Conservation (phyloP, 2,329 filamentous ascomycete species). For the Coleophoma crateriformis region DNA sequence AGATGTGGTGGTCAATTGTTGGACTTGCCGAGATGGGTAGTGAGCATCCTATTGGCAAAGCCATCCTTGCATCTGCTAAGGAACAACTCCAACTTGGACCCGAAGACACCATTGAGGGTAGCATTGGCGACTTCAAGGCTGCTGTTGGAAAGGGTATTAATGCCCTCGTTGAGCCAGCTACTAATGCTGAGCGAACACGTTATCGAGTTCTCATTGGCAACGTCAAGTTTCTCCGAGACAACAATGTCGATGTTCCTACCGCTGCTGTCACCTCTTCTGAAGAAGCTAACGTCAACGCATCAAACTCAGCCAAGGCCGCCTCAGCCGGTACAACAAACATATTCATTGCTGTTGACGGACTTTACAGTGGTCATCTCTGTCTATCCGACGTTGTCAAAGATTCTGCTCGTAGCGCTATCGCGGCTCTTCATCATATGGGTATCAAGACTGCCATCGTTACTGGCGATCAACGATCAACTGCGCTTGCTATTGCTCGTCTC, state of each 20-base stretch:
- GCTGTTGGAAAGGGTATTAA: slow-evolving; percentile 80
- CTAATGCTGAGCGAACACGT: slow-evolving; percentile 59
- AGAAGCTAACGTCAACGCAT: slow-evolving; percentile 44
- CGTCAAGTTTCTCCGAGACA: slow-evolving; percentile 66
- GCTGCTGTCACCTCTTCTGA: slow-evolving; percentile 60
- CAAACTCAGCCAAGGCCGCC: slow-evolving; percentile 24
- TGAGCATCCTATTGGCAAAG: slow-evolving; percentile 92
- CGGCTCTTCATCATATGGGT: slow-evolving; percentile 77
- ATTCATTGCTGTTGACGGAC: slow-evolving; percentile 79
- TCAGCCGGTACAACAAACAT: slow-evolving; percentile 78
- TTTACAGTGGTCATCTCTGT: slow-evolving; percentile 76
- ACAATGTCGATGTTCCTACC: slow-evolving; percentile 60
- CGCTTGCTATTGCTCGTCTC: slow-evolving; percentile 72
- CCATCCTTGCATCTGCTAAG: slow-evolving; percentile 72
- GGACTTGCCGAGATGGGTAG: slow-evolving; percentile 94
- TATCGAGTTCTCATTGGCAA: slow-evolving; percentile 85
- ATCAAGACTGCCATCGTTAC: slow-evolving; percentile 90
- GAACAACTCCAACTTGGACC: slow-evolving; percentile 65
- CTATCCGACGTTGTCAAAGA: slow-evolving; percentile 90
- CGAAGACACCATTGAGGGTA: slow-evolving; percentile 75
- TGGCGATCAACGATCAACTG: slow-evolving; percentile 82
- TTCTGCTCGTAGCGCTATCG: slow-evolving; percentile 73
- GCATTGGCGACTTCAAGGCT: slow-evolving; percentile 77
- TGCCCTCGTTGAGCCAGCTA: slow-evolving; percentile 73
- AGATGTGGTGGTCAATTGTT: slow-evolving; percentile 92